Evolutionary conservation across 192 early-diverging fungal genomes (phyloP).

Genomic region (Backusella westeae): DNA sequence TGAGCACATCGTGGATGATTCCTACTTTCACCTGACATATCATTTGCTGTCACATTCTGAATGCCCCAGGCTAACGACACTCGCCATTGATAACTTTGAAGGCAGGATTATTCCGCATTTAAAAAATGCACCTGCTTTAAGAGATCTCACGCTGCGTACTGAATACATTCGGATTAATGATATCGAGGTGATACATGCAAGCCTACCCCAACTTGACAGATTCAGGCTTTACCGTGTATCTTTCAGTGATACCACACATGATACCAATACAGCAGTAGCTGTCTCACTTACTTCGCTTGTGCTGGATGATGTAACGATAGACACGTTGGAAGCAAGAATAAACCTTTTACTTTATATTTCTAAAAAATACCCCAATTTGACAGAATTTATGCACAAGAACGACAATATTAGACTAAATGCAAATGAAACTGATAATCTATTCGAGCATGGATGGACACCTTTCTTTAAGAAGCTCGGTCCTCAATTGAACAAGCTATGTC

Average conservation of each 20-base stretch:
- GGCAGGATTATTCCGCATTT: neutral
- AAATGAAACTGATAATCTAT: neutral
- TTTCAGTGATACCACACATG: neutral
- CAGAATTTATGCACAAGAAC: neutral
- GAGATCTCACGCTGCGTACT: neutral
- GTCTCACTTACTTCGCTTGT: neutral
- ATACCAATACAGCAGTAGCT: neutral
- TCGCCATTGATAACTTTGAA: neutral
- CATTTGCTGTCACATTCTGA: neutral
- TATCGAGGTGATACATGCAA: neutral
- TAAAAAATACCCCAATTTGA: neutral
- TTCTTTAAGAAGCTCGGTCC: neutral
- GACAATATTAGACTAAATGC: neutral
- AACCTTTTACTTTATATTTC: neutral
- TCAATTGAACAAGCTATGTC: neutral
- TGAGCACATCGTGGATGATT: neutral
- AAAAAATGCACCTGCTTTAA: neutral
- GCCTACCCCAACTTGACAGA: neutral
- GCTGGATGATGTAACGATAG: neutral
- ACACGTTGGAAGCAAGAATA: neutral
- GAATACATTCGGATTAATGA: neutral
- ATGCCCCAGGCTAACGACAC: neutral
- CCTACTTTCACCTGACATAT: neutral
- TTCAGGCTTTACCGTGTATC: too few species aligned
- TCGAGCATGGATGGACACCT: neutral